Base-by-base conservation (phyloP, 495 filamentous ascomycete species). In the Penicillium herquei region DNA sequence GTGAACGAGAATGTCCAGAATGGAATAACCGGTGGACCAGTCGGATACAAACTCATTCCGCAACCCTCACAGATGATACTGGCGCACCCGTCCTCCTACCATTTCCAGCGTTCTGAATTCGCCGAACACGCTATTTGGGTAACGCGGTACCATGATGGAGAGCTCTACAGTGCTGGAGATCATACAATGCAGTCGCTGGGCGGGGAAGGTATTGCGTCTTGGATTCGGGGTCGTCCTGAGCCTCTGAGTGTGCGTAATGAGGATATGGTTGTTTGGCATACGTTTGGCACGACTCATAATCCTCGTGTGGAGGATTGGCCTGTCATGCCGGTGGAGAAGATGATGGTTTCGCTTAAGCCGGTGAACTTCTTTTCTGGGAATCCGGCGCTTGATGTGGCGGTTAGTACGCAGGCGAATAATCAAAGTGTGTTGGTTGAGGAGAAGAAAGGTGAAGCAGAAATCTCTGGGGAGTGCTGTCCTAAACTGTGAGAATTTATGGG, bases 21-120 rank as follows among this genome's bases (percentile, higher is more conserved):
- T 64, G 72, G 83, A 0, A 68, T 94, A 66, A 93, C 91, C 49
- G 80, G 81, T n/a, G 83, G 85, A 39, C 83, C 89, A 0, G 84
- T 92, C 0, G 89, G 79, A 0, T 97, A 92, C 70, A 96, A 92
- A 66, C 80, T 97, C 57, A 64, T 80, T 47, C 81, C 85, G 0
- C 82, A 78, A 0, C 78, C 84, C 3, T 89, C 87, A 67, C 92
- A 96, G 69, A 84, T 87, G 57, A 83, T 96, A 52, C 79, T 97
- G 9, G 84, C 90, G 2, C 82, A 91, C 53, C 77, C 77, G 3
- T 70, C 81, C 9, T 84, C 79, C 57, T 90, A 82, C 75, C 83
- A 96, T 72, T 77, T 80, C 55, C 81, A 78, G 53, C 83, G 92
- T 8, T 88, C 89, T 17, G 89, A 92, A 66, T 97, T 90, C 62